Conservation (phyloP, 2,329 filamentous ascomycete species). For the Penicillium sp. region DNA sequence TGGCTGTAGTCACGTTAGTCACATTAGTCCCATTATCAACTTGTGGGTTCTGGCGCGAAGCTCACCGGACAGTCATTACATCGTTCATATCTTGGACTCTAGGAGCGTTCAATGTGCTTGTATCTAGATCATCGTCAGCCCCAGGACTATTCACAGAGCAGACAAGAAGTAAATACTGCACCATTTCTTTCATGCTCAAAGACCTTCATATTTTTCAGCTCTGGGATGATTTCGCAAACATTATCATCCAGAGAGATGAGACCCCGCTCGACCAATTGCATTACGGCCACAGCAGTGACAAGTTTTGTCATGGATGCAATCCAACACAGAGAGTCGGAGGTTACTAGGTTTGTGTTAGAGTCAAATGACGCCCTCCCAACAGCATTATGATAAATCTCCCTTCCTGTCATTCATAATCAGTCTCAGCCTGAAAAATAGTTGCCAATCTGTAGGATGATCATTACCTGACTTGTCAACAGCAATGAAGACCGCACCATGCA, state of each 20-base stretch:
- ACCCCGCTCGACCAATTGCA: conserved; percentile 47
- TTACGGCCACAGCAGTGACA: conserved; percentile 41
- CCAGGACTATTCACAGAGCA: too few species aligned
- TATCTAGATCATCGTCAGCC: too few species aligned
- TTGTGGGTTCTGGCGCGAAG: too few species aligned
- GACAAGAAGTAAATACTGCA: too few species aligned
- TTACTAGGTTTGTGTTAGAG: not conserved
- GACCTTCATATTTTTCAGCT: conserved; percentile 5
- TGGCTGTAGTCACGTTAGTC: not conserved
- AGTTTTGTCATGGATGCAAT: conserved; percentile 53
- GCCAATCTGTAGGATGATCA: not conserved
- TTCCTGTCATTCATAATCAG: not conserved
- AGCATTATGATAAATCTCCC: not conserved
- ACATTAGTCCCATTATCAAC: too few species aligned
- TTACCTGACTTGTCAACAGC: not conserved
- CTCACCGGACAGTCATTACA: too few species aligned
- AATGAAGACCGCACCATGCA: not conserved
- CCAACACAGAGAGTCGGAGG: conserved; percentile 58
- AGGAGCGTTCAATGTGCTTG: too few species aligned
- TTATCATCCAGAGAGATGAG: conserved; percentile 42
- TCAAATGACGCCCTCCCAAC: conserved; percentile 1
- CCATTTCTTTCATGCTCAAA: not conserved
- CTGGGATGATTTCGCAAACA: conserved; percentile 2
- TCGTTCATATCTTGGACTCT: too few species aligned
- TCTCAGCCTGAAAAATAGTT: not conserved